Evolutionary conservation across 2,329 filamentous ascomycete species (phyloP).

Genomic region (Ophioceras dolichostomum): DNA sequence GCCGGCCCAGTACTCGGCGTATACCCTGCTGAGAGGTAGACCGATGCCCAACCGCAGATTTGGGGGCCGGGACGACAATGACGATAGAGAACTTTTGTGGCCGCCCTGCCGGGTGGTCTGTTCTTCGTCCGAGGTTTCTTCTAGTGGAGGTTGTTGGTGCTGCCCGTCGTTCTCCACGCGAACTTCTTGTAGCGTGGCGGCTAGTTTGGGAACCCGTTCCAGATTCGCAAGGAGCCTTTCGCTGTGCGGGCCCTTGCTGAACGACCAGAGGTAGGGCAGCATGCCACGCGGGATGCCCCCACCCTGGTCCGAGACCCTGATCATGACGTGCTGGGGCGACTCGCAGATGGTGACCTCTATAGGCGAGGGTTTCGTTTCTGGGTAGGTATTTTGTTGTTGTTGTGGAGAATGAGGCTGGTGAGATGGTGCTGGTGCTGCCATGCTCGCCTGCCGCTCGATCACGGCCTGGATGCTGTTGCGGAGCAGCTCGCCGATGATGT

Average conservation of each 20-base stretch:
- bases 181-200: conserved; percentile 86
- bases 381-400: no score
- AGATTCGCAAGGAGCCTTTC: conserved; percentile 73
- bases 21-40: conserved; percentile 82
- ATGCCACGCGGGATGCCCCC: conserved; percentile 81
- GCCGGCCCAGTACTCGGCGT: conserved; percentile 97
- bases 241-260: conserved; percentile 80
- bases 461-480: conserved; percentile 92
- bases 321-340: conserved; percentile 86
- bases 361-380: conserved; percentile 46
- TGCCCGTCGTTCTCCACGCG: conserved; percentile 33
- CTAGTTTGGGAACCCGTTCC: conserved; percentile 75
- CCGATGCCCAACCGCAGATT: conserved; percentile 87
- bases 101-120: conserved; percentile 4
- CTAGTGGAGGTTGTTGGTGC: conserved; percentile 1
- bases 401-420: no score
- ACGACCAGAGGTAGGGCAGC: conserved; percentile 88
- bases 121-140: conserved; percentile 16
- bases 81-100: conserved; percentile 54
- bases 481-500: conserved; percentile 89
- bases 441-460: conserved; percentile 55
- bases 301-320: conserved; percentile 89
- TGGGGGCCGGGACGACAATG: conserved; percentile 71
- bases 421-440: conserved; percentile 6
- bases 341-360: conserved; percentile 94